A percentile compares a stretch with the other conserved stretches of the same genome.
These are phyloP conservation scores for Centella asiatica DNA, from an alignment of 129 eudicot species.

Conservation along the genomic window DNA sequence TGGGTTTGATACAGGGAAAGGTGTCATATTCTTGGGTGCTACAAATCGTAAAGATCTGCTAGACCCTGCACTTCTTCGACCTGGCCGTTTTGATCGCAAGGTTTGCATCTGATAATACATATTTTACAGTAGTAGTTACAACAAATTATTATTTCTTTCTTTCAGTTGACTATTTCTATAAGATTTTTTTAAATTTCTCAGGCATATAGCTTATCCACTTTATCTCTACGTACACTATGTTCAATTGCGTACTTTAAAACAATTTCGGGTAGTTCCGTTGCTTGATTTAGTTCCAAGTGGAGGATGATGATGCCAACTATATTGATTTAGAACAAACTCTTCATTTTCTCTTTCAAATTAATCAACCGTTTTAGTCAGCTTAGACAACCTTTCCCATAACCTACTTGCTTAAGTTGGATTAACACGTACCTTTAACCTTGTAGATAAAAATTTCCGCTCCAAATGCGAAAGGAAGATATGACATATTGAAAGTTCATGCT, in stretches of 20 bases:
- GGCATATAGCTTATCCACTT: not conserved
- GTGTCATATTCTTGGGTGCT: conserved; percentile 89
- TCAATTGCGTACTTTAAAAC: not conserved
- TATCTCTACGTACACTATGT: not conserved
- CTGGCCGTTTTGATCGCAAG: conserved; percentile 98
- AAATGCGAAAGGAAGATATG: conserved; percentile 89
- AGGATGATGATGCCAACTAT: not conserved
- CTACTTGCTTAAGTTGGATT: not conserved
- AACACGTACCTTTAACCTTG: conserved; percentile 4
- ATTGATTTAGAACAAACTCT: not conserved
- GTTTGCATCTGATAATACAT: conserved; percentile 25
- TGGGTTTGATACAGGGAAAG: conserved; percentile 96
- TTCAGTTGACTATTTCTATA: not conserved
- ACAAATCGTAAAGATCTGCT: conserved; percentile 86
- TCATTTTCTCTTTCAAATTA: not conserved
- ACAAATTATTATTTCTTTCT: not conserved
- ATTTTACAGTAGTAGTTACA: not conserved
- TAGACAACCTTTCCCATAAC: not conserved
- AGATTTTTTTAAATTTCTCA: not conserved
- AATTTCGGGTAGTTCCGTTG: not conserved
- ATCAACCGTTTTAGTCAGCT: not conserved
- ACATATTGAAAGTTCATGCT: conserved; percentile 80
- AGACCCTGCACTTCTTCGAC: conserved; percentile 97
- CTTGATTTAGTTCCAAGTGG: not conserved
- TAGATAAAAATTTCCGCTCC: conserved; percentile 84